Conservation (phyloP, 352 stramenopile species). For the Phytophthora macrochlamydospora region DNA sequence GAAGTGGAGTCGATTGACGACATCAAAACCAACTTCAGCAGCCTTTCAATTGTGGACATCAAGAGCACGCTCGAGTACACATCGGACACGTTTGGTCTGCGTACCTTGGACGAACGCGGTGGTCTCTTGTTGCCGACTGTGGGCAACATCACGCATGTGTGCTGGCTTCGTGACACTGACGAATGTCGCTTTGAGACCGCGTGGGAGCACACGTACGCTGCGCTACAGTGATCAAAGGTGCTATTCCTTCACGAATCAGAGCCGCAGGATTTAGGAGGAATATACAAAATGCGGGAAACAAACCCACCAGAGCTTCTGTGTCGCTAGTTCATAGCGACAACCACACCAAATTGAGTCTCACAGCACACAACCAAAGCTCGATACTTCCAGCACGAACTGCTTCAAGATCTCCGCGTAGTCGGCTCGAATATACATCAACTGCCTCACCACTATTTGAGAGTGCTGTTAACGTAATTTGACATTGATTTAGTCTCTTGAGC, state of each 20-base stretch:
- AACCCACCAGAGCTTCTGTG: constrained; percentile 8
- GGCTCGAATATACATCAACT: constrained; percentile 18
- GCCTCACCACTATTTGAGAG: constrained; percentile 17
- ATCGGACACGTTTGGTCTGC: constrained; percentile 3
- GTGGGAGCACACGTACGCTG: not conserved
- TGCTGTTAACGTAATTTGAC: constrained; percentile 4
- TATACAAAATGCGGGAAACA: constrained; percentile 20
- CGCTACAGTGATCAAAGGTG: not conserved
- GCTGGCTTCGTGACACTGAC: constrained; percentile 30
- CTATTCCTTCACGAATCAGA: too few relatives aligned
- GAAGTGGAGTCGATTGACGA: not conserved
- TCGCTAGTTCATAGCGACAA: not conserved
- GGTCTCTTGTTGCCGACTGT: constrained; percentile 22
- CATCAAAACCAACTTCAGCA: constrained; percentile 3
- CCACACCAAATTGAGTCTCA: not conserved
- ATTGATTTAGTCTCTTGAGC: constrained; percentile 18
- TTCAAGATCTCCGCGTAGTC: constrained; percentile 22
- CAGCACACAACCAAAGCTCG: not conserved
- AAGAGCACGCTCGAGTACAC: constrained; percentile 8
- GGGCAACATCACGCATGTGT: constrained; percentile 21
- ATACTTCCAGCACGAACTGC: constrained; percentile 6
- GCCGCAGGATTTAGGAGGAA: not conserved
- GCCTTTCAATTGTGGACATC: not conserved
- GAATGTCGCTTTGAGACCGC: not conserved
- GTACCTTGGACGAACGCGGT: not conserved